phyloP scores from a whole-genome alignment of 176 grass and related monocot genomes.

The Aegilops longissima region DNA sequence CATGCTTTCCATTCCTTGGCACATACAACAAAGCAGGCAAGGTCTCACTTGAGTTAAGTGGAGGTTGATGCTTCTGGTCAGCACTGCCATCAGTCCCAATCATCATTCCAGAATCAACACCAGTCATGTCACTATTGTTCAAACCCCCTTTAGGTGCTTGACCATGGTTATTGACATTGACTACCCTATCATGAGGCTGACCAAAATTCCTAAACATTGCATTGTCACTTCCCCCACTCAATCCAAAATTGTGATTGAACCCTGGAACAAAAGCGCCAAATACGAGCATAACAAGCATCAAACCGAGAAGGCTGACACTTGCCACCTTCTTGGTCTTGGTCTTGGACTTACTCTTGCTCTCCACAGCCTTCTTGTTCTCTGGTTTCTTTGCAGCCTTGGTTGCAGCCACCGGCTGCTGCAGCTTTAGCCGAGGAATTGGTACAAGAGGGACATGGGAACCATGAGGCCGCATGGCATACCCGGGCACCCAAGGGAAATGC shows the following conservation, averaged over 20 bases:
- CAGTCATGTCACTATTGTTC: conserved; percentile 39
- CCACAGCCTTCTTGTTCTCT: conserved; percentile 51
- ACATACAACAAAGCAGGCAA: conserved; percentile 92
- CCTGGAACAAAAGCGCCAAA: conserved; percentile 59
- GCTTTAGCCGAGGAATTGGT: conserved; percentile 84
- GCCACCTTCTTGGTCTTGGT: conserved; percentile 88
- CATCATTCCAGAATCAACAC: conserved; percentile 33
- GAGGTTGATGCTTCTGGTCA: conserved; percentile 32
- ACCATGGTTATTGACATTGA: conserved; percentile 47
- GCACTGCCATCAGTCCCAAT: not conserved
- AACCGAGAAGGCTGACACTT: conserved; percentile 80
- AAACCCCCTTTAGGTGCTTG: conserved; percentile 31
- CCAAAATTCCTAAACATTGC: conserved; percentile 44
- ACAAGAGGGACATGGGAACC: conserved; percentile 77
- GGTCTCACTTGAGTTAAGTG: conserved; percentile 66
- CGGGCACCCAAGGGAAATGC: conserved; percentile 89
- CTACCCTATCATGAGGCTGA: conserved; percentile 51
- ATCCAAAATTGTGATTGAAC: conserved; percentile 56
- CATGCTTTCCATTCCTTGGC: conserved; percentile 99
- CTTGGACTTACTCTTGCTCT: conserved; percentile 52
- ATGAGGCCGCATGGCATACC: conserved; percentile 71
- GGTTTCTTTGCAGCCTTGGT: conserved; percentile 61
- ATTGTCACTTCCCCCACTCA: conserved; percentile 17
- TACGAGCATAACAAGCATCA: conserved; percentile 57
- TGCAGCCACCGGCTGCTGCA: conserved; percentile 44